Base-by-base conservation (phyloP, 371 early-diverging fungal genomes). In the Mucor ambiguus region DNA sequence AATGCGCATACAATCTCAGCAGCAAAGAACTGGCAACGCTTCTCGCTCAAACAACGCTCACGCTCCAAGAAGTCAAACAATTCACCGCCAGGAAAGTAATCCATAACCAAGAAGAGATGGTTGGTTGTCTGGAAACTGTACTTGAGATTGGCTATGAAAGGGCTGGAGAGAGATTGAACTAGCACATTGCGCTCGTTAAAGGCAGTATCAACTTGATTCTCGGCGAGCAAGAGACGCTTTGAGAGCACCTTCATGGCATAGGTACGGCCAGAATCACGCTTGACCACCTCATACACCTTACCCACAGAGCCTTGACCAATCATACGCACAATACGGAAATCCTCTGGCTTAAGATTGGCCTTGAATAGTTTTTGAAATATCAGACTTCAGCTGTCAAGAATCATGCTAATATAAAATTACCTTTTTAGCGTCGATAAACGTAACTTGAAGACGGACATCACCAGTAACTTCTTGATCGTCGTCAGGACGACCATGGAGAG, bases 71-170 rank as follows among this genome's bases (percentile, higher is more conserved):
- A 78, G 9, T 89, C 87, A 12, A 95, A 96, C 35, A 95, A 86
- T 78, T 98, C 98, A 2, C 98, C 98, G 7, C 98, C 98, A 60
- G 93, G 94, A 28, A 96, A 84, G 75, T 96, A 98, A 69, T 96
- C 98, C 95, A 97, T 95, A 3, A 92, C 96, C 52, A 97, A 83
- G 73, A 93, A 98, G 30, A 98, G 82, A 69, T 93, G 91, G 20
- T 94, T 89, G 54, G 86, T 85, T 58, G 90, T 93, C 66, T 97
- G 95, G 74, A 98, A 98, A 9, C 93, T 89, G 63, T 90, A 96
- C 73, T 90, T 92, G 7, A 98, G 80, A 62, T 92, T 93, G 24
- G 95, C 96, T 2, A 99, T 91, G 79, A 90, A 98, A 5, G 98
- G 97, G 28, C 88, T 94, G 24, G 89, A 81, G 35, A 92, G 86